Evolutionary conservation across 805 yeast species (phyloP).

Genomic region (Metschnikowia kofuensis): DNA sequence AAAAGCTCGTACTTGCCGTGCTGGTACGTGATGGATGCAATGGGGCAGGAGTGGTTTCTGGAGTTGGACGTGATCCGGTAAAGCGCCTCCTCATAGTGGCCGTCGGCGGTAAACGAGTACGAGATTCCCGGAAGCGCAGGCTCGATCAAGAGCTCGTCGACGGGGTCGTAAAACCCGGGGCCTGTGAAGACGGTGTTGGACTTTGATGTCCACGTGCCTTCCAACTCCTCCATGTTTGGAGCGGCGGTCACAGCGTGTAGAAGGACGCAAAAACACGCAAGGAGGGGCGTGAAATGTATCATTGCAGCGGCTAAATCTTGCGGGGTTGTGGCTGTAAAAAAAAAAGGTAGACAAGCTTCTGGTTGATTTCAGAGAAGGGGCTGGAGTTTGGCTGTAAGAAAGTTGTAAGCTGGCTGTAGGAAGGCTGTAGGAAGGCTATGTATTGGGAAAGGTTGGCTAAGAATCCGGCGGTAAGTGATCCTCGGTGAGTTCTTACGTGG

Average conservation of each 20-base stretch:
- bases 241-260: slow-evolving; percentile 22
- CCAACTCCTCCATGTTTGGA: slow-evolving; percentile 47
- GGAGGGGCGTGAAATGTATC: not conserved
- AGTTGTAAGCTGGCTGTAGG: too few species aligned
- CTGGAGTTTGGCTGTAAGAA: too few species aligned
- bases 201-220: slow-evolving; percentile 95
- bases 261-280: slow-evolving; percentile 4
- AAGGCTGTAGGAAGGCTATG: too few species aligned
- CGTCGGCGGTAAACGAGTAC: slow-evolving; percentile 90
- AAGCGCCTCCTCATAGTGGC: slow-evolving; percentile 84
- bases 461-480: too few species aligned
- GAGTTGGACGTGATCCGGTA: slow-evolving; percentile 77
- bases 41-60: slow-evolving; percentile 73
- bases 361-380: too few species aligned
- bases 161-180: slow-evolving; percentile 93
- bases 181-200: slow-evolving; percentile 95
- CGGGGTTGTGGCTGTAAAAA: too few species aligned
- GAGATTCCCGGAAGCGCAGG: slow-evolving; percentile 95
- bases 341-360: too few species aligned
- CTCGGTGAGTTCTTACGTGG: too few species aligned
- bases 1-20: slow-evolving; percentile 76
- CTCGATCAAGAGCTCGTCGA: slow-evolving; percentile 89
- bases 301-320: not conserved
- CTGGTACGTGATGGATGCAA: slow-evolving; percentile 79
- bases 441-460: too few species aligned